Evolutionary conservation across 495 filamentous ascomycete species (phyloP).

Genomic region (Lasiosphaeriaceae sp.): DNA sequence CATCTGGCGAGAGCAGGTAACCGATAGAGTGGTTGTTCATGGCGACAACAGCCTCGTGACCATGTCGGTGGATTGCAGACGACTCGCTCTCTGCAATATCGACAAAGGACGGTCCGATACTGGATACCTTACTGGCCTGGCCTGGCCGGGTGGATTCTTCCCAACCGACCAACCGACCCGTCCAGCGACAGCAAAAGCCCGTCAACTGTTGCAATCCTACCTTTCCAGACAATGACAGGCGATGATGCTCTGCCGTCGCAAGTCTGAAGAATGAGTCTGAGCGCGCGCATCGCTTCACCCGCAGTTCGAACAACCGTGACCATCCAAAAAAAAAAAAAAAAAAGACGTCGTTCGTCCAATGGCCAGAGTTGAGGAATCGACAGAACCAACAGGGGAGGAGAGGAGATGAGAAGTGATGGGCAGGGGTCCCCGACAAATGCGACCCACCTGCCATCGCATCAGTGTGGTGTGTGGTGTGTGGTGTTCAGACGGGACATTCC

Average conservation of each 20-base stretch:
- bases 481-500: background rate
- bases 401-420: background rate
- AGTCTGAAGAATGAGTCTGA: conserved; percentile 2
- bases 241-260: background rate
- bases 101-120: background rate
- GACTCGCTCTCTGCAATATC: background rate
- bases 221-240: conserved; percentile 3
- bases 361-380: background rate
- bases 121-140: no score
- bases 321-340: background rate
- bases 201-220: conserved; percentile 2
- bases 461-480: background rate
- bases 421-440: conserved; percentile 15
- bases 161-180: background rate
- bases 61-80: background rate
- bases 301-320: background rate
- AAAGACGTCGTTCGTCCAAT: background rate
- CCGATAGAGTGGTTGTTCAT: background rate
- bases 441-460: background rate
- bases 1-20: background rate
- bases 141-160: no score
- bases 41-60: background rate
- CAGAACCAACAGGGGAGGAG: background rate
- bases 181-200: background rate
- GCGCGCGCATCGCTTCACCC: background rate